phyloP scores from a whole-genome alignment of 805 yeast genomes.

The Soucietia sequanensis region DNA sequence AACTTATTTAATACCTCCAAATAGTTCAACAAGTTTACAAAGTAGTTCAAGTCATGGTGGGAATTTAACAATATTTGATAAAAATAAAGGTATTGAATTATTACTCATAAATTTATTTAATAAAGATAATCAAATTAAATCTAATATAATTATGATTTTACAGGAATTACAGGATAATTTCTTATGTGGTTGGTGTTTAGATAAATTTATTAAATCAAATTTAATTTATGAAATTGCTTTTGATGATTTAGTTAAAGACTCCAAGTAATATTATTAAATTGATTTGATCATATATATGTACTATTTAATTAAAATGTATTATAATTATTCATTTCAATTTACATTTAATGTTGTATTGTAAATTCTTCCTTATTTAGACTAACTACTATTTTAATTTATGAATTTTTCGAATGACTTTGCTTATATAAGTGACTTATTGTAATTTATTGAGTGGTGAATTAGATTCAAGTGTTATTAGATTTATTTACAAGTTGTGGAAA shows the following conservation, averaged over 20 bases:
- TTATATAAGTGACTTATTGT: no score
- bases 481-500: no score
- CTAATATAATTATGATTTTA: constrained; percentile 39
- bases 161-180: constrained; percentile 44
- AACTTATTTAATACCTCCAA: constrained; percentile 43
- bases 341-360: no score
- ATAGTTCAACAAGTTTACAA: constrained; percentile 36
- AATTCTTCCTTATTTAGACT: no score
- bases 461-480: no score
- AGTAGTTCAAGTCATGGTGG: constrained; percentile 39
- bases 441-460: no score
- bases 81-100: constrained; percentile 44
- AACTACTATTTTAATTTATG: no score
- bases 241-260: constrained; percentile 26
- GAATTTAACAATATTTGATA: constrained; percentile 39
- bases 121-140: constrained; percentile 37
- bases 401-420: no score
- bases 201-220: constrained; percentile 34
- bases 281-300: no score
- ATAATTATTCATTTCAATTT: no score
- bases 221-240: constrained; percentile 40
- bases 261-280: no score
- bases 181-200: constrained; percentile 45
- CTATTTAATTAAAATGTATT: no score
- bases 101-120: constrained; percentile 41